phyloP scores from a whole-genome alignment of 176 grass and related monocot species.

The Leersia perrieri region DNA sequence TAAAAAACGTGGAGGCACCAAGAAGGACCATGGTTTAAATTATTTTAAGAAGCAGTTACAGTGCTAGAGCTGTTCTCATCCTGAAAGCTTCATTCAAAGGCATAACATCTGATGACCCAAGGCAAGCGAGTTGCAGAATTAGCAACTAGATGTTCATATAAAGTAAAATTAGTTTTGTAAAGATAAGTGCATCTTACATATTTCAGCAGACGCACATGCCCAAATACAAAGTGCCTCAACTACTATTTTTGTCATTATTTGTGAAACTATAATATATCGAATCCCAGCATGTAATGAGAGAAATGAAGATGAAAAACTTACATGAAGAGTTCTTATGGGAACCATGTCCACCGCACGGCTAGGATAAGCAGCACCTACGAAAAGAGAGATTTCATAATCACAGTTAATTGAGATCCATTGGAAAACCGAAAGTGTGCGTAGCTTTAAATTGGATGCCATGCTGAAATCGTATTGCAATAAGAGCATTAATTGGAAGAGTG shows the following conservation, averaged over 20 bases:
- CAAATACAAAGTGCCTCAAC: background rate
- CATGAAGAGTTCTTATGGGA: conserved; percentile 43
- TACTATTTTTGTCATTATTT: background rate
- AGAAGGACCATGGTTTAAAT: background rate
- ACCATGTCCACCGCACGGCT: conserved; percentile 43
- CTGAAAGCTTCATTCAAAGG: background rate
- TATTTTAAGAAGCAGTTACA: background rate
- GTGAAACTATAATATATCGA: background rate
- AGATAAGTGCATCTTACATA: conserved; percentile 4
- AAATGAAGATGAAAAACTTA: conserved; percentile 38
- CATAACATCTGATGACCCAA: background rate
- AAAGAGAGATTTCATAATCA: conserved; percentile 29
- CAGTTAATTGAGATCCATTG: background rate
- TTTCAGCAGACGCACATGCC: conserved; percentile 2
- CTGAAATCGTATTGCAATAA: background rate
- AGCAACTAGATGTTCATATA: background rate
- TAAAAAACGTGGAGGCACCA: background rate
- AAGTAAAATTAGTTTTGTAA: background rate
- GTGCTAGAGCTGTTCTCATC: background rate
- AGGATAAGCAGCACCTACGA: conserved; percentile 56
- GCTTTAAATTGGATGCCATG: background rate
- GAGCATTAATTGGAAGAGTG: background rate
- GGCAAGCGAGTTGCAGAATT: background rate
- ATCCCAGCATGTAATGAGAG: conserved; percentile 7
- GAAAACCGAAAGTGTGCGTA: background rate